Base-by-base conservation (phyloP, 2,329 filamentous ascomycete genomes). In the Neofusicoccum parvum region DNA sequence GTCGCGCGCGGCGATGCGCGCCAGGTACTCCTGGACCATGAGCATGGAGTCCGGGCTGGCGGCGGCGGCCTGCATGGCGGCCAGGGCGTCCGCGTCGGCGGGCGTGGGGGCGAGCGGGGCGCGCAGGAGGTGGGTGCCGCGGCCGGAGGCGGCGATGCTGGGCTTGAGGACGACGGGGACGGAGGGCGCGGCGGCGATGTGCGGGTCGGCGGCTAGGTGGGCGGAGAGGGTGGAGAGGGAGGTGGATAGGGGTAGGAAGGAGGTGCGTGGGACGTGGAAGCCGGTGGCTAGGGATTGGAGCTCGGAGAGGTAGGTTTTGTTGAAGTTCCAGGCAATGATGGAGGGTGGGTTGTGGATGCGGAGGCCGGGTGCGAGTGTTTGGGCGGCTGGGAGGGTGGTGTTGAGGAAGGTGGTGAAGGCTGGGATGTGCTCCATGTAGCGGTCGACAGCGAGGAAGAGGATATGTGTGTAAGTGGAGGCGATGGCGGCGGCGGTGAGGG, bases 301-400 rank as follows among this genome's bases (percentile, higher is more conserved):
- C 17, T 62, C 59, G 17, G 43, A 5, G 14, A 65, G 54, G 56
- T 65, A 65, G 17, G 64, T 65, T 10, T 65, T 65, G 64, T 65
- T 65, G 36, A 46, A 27, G 37, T 65, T 51, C 64, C 64, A 65
- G 48, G 48, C 46, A 27, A 53, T 15, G 20, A 65, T 23, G 39
- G 37, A 36, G 23, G 56, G 37, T 0, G 64, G 64, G 56, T 65
- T 65, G 34, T 65, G 56, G 48, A 65, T 48, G 48, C 39, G 64
- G 36, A 65, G 64, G n/a, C n/a, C 12, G n/a, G 54, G 64, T 39
- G 27, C 20, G 54, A 65, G 64, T 39, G n/a, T 32, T 2, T 48
- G 56, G n/a, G 64, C 64, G 12, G 54, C 39, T 3, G 64, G 64
- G 12, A 65, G 64, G 14, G 56, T 59, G 36, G 23, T 17, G 17